These are phyloP conservation scores for Chimonanthus salicifolius DNA, from an alignment of 164 flowering plant genomes.

Conservation along the genomic window DNA sequence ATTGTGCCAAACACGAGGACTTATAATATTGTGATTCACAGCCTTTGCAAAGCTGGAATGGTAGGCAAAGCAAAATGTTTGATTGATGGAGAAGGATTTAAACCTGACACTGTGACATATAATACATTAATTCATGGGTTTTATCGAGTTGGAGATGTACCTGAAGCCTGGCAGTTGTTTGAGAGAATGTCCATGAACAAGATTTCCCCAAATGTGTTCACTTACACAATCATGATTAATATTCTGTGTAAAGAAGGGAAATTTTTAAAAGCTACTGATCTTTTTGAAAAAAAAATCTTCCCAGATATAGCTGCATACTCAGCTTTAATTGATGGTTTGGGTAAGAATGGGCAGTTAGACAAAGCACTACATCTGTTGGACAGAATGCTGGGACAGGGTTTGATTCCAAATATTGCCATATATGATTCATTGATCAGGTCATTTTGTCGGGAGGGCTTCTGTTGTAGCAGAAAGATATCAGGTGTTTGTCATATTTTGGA, in stretches of 20 bases:
- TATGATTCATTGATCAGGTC: slow-evolving; percentile 28
- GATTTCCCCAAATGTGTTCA: slow-evolving; percentile 27
- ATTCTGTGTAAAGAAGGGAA: slow-evolving; percentile 29
- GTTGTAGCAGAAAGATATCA: background rate
- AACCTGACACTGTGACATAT: slow-evolving; percentile 2
- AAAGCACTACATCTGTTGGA: slow-evolving; percentile 21
- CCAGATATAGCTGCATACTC: slow-evolving; percentile 32
- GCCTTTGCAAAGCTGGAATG: slow-evolving; percentile 8
- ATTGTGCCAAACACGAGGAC: slow-evolving; percentile 4
- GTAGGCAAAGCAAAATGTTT: background rate
- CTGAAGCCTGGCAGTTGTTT: background rate
- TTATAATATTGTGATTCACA: slow-evolving; percentile 7
- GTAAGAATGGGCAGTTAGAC: slow-evolving; percentile 22
- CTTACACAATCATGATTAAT: slow-evolving; percentile 28
- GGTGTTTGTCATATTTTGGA: background rate
- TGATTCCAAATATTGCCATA: slow-evolving; percentile 24
- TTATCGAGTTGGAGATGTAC: slow-evolving; percentile 6
- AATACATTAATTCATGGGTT: slow-evolving; percentile 11
- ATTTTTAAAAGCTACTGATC: slow-evolving; percentile 16
- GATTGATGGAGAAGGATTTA: background rate
- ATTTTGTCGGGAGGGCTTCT: background rate
- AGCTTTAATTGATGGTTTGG: slow-evolving; percentile 35
- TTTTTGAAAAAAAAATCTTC: slow-evolving; percentile 13
- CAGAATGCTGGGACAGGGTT: slow-evolving; percentile 18
- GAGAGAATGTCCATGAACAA: background rate